These are phyloP conservation scores for Tagetes patula DNA, from an alignment of 129 eudicot genomes.

Conservation along the genomic window DNA sequence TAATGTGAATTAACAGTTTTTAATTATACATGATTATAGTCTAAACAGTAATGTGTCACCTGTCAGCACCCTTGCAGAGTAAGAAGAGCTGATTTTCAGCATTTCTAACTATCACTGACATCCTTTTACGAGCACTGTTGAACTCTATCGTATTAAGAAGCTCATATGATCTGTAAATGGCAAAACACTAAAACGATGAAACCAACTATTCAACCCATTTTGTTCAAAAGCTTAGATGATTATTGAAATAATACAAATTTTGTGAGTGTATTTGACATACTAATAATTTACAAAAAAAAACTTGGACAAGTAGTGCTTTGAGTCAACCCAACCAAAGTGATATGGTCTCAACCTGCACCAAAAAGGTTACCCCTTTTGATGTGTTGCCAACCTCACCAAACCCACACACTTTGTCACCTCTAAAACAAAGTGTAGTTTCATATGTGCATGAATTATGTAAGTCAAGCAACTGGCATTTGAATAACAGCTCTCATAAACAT, in stretches of 20 bases:
- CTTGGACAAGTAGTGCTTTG: not conserved
- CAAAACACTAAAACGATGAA: conserved; percentile 1
- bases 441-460: not conserved
- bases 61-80: conserved; percentile 99
- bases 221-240: not conserved
- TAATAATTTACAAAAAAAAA: not conserved
- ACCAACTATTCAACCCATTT: not conserved
- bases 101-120: conserved; percentile 84
- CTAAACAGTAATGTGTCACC: conserved; percentile 35
- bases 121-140: conserved; percentile 95
- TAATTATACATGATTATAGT: conserved; percentile 1
- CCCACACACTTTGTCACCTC: not conserved
- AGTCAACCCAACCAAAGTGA: not conserved
- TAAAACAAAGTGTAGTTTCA: not conserved
- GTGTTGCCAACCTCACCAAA: not conserved
- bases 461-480: conserved; percentile 2
- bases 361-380: conserved; percentile 1
- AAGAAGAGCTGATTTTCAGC: conserved; percentile 72
- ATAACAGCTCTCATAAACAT: conserved; percentile 3
- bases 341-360: not conserved
- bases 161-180: conserved; percentile 61
- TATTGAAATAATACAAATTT: not conserved
- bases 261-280: not conserved
- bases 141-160: conserved; percentile 93
- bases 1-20: conserved; percentile 7